Evolutionary conservation across 257 asterid species (phyloP).

Genomic region (Scutellaria baicalensis): DNA sequence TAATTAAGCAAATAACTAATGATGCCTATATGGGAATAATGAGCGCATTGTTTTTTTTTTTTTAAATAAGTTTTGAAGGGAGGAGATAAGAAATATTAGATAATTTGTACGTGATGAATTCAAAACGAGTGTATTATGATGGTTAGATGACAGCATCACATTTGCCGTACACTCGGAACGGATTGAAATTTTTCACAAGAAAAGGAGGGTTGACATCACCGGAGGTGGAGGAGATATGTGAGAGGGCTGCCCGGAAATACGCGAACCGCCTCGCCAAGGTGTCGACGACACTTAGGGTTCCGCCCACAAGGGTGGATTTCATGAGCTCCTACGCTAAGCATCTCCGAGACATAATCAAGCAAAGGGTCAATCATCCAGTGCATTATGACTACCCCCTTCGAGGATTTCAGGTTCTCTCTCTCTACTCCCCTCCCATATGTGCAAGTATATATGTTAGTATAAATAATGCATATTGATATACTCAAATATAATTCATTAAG

Average conservation of each 20-base stretch:
- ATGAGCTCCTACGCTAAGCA: constrained; percentile 73
- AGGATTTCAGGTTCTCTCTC: constrained; percentile 65
- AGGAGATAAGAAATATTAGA: no score
- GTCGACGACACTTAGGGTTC: constrained; percentile 37
- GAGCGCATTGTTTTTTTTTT: no score
- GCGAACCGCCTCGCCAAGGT: constrained; percentile 63
- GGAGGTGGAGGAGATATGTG: constrained; percentile 78
- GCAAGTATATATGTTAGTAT: no score
- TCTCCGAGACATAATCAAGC: constrained; percentile 62
- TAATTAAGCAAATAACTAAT: no score
- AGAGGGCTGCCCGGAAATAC: constrained; percentile 62
- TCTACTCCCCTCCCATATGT: no score
- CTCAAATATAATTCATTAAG: no score
- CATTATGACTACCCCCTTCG: constrained; percentile 63
- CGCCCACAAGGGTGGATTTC: constrained; percentile 52
- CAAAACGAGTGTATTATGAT: not conserved
- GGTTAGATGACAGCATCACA: constrained; percentile 91
- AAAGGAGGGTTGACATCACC: constrained; percentile 79
- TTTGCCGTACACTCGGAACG: constrained; percentile 89
- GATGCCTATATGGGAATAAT: no score
- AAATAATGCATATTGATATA: no score
- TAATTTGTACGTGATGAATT: no score
- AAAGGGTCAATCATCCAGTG: constrained; percentile 68
- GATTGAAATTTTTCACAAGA: constrained; percentile 72
- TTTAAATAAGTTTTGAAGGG: no score